Base-by-base conservation (phyloP, 768 basidiomycete genomes). In the Cystobasidium ongulense region DNA sequence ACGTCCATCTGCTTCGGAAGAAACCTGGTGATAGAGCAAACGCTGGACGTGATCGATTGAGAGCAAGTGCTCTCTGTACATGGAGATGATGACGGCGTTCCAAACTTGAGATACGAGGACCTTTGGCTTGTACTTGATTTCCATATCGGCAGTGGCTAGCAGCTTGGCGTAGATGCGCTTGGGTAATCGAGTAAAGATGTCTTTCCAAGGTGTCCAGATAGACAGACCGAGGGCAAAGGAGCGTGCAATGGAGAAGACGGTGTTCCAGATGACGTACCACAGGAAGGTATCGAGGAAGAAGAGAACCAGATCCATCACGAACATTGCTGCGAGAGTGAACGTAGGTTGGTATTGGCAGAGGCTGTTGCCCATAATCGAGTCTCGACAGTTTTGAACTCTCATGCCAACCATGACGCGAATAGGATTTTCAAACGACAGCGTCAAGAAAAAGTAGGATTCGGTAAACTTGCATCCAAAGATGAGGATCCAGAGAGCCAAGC, bases 231-330 rank as follows among this genome's bases (percentile, higher is more conserved):
- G 85, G 27, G 87, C 84, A 82, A 99, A 99, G 21, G 88, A 90
- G 68, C 94, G 86, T 27, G 84, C 89, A 78, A 94, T 91, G 79
- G 72, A 76, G 83, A 90, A 90, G 71, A 93, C 90, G 11, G 92
- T 94, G 82, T 97, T 97, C 95, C 95, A 97, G 80, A 97, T 97
- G 83, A 98, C 94, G 80, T 94, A 99, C 96, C 96, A 99, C 35
- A 99, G 83, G 89, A 97, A 99, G 7, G 96, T 99, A 83, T 99
- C 96, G 82, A 99, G 85, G 87, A 98, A 99, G 86, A 91, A 99
- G 54, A 99, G 86, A 64, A 89, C 87, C 59, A 99, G 83, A 80
- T 98, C 96, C 95, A 98, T 97, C 84, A 96, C 84, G 80, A 93
- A 98, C 68, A 70, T 99, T 84, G 97, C 90, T 70, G 96, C 87